A percentile compares a stretch with the other conserved stretches of the same genome.
phyloP scores from a whole-genome alignment of 495 filamentous ascomycete genomes.

The Xylaria castorea region DNA sequence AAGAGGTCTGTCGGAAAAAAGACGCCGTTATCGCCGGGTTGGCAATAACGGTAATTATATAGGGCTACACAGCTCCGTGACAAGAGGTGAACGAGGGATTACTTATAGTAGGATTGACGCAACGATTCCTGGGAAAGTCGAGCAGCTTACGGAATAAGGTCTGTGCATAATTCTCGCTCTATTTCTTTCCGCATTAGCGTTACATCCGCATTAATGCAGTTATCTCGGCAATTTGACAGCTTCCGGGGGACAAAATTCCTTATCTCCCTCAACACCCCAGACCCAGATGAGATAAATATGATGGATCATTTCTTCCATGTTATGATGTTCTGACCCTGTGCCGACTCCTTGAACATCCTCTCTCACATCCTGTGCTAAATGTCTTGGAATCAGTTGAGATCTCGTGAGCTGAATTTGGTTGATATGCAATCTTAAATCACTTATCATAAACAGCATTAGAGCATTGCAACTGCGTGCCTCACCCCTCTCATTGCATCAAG shows the following conservation, averaged over 20 bases:
- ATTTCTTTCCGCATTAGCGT: not conserved
- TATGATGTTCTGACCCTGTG: not conserved
- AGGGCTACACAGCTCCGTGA: too few relatives aligned
- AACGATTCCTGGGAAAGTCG: not conserved
- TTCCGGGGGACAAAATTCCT: too few relatives aligned
- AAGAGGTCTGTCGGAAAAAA: too few relatives aligned
- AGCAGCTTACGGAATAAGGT: not conserved
- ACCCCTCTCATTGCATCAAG: not conserved
- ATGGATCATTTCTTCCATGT: not conserved
- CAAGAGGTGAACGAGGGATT: not conserved
- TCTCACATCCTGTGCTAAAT: not conserved
- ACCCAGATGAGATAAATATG: not conserved
- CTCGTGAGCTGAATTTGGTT: not conserved
- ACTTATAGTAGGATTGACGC: not conserved
- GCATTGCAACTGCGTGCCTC: not conserved
- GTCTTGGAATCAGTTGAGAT: not conserved
- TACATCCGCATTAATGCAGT: not conserved
- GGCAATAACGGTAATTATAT: too few relatives aligned
- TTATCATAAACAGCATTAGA: not conserved
- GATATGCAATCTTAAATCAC: not conserved
- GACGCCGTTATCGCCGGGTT: too few relatives aligned
- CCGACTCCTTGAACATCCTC: not conserved
- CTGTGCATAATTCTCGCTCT: not conserved
- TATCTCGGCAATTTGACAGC: not conserved
- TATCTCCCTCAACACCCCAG: too few relatives aligned